Evolutionary conservation across 2,329 filamentous ascomycete species (phyloP).

Genomic region (Biscogniauxia sp.): DNA sequence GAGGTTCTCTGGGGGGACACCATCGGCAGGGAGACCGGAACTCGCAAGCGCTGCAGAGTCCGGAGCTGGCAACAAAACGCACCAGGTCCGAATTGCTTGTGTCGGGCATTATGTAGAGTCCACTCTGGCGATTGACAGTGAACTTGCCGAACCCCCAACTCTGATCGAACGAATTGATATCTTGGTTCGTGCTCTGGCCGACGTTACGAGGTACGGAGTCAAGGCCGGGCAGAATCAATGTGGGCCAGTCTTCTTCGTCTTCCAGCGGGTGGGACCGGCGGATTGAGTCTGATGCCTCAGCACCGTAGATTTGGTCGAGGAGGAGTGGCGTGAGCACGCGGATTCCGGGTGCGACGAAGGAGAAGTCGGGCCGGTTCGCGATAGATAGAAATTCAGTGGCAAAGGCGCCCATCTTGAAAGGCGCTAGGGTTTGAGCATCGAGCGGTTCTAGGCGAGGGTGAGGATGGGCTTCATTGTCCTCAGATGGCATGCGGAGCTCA

Average conservation of each 20-base stretch:
- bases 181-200: not conserved
- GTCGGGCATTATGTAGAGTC: conserved; percentile 2
- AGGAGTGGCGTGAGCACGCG: not conserved
- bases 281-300: not conserved
- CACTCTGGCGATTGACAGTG: conserved; percentile 6
- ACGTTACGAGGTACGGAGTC: conserved; percentile 1
- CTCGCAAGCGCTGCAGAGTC: conserved; percentile 5
- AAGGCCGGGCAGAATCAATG: conserved; percentile 3
- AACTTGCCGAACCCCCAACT: conserved; percentile 8
- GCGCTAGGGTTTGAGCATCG: too few relatives aligned
- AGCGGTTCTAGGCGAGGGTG: too few relatives aligned
- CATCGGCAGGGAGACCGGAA: conserved; percentile 5
- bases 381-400: not conserved
- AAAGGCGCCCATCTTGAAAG: too few relatives aligned
- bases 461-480: too few relatives aligned
- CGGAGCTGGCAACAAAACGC: conserved; percentile 5
- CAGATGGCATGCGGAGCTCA: too few relatives aligned
- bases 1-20: conserved; percentile 4
- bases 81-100: conserved; percentile 4
- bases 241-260: conserved; percentile 4
- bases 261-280: not conserved
- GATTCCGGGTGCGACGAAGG: not conserved
- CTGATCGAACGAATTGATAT: conserved; percentile 5
- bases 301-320: not conserved
- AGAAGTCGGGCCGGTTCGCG: not conserved